phyloP scores from a whole-genome alignment of 306 rosid genomes.

The Gastrolobium bilobum region DNA sequence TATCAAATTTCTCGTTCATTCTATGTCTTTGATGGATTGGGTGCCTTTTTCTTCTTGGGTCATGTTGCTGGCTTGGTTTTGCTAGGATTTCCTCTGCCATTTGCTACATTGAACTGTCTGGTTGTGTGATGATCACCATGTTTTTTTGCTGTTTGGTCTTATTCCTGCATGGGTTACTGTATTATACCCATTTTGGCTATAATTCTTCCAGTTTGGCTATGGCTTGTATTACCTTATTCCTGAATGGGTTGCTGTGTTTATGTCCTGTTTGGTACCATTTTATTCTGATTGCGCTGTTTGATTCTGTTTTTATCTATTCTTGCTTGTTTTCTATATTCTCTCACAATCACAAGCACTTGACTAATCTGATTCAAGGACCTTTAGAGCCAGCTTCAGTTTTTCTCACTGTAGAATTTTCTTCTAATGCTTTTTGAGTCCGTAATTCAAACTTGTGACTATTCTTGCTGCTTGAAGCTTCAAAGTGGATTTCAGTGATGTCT shows the following conservation, averaged over 20 bases:
- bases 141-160: not conserved
- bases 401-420: slow-evolving; percentile 1
- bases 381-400: not conserved
- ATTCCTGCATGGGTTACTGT: not conserved
- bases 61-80: no score
- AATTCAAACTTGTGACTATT: not conserved
- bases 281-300: not conserved
- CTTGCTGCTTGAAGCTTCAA: slow-evolving; percentile 18
- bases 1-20: no score
- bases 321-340: slow-evolving; percentile 5
- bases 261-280: not conserved
- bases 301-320: not conserved
- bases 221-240: slow-evolving; percentile 20
- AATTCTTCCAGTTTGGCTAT: not conserved
- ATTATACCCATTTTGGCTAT: not conserved
- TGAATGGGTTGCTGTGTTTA: not conserved
- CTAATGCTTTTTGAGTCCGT: slow-evolving; percentile 5
- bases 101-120: no score
- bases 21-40: no score
- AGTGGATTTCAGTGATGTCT: slow-evolving; percentile 19
- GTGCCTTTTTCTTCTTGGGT: no score
- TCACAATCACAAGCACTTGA: not conserved
- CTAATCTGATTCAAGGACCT: not conserved
- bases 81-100: no score
- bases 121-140: not conserved